Evolutionary conservation across 2,329 filamentous ascomycete species (phyloP), one percentile per base, ranked within the genome.

Genomic region (Talaromyces sp.): DNA sequence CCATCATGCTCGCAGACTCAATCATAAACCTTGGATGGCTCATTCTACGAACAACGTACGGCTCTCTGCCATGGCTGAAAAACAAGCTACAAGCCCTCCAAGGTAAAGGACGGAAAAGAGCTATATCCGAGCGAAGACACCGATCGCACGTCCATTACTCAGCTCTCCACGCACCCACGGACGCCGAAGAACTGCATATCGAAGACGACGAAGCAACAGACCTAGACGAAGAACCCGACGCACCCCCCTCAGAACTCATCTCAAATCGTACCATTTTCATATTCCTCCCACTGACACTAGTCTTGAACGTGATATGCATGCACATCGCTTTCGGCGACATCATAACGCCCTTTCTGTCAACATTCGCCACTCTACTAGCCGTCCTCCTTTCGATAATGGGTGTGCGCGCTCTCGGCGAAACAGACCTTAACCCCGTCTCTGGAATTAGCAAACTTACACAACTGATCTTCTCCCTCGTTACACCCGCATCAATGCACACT

Each of bases 381-480:
- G 85, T 99, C 6, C 71, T 88, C 8, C 79, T 88, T 11, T 84
- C 82, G 40, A 80, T 88, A 62, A 87, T 88, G 85, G 85, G 84
- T 50, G 85, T 88, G 1, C 83, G 86, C 44, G 85, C 86, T 0
- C 77, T 87, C 0, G 86, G 87, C 46, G 86, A 98, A 80, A 98
- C 95, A 5, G 95, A 99, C 70, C 82, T 99, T 9, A 98, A 98
- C 72, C 95, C 95, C 0, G 95, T 98, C 2, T 96, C 91, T 1
- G 95, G 95, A 37, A 99, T 98, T 75, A 93, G 90, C 73, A 99
- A 99, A 79, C 84, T 99, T 2, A 96, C 95, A 0, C 95, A 99
- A 76, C 85, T 99, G 2, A 89, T 98, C 72, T 98, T 99, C 75
- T 95, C 95, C 2, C 79, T 96, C 57, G 90, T 96, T 42, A 92